Percentiles rank a stretch among this genome's conserved stretches.
Conservation (phyloP, 352 stramenopile species). For the Aphanomyces cochlioides region DNA sequence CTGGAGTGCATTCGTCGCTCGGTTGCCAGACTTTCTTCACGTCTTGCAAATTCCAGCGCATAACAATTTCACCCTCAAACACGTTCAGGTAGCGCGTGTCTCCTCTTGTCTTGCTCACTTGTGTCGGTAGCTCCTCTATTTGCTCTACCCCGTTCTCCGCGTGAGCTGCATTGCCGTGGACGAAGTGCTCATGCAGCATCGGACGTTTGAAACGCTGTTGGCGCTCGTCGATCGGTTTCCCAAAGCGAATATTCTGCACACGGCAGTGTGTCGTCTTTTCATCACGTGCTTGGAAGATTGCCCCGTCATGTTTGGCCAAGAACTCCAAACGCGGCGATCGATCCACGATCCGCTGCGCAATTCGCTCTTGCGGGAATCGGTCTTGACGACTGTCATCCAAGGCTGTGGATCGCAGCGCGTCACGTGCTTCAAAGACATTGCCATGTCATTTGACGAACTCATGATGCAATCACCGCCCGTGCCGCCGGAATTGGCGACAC, state of each 20-base stretch:
- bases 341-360: constrained; percentile 42
- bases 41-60: constrained; percentile 36
- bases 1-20: constrained; percentile 55
- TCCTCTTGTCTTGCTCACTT: neutral
- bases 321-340: constrained; percentile 57
- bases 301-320: constrained; percentile 75
- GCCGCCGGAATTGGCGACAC: constrained; percentile 33
- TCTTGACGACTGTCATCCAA: constrained; percentile 11
- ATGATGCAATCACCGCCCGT: constrained; percentile 60
- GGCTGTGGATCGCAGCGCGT: neutral
- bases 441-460: constrained; percentile 71
- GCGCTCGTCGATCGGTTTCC: constrained; percentile 16
- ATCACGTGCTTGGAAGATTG: constrained; percentile 77
- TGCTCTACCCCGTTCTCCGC: constrained; percentile 73
- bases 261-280: constrained; percentile 44
- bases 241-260: constrained; percentile 25
- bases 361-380: constrained; percentile 17
- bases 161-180: constrained; percentile 62
- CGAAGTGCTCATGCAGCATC: constrained; percentile 22
- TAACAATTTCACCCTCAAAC: constrained; percentile 50
- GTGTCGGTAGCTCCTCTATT: constrained; percentile 46
- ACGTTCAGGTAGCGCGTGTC: constrained; percentile 42
- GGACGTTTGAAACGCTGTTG: constrained; percentile 8
- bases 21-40: constrained; percentile 42
- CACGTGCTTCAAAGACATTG: constrained; percentile 51